phyloP scores from a whole-genome alignment of 768 basidiomycete genomes.

The Psilocybe cyanescens region DNA sequence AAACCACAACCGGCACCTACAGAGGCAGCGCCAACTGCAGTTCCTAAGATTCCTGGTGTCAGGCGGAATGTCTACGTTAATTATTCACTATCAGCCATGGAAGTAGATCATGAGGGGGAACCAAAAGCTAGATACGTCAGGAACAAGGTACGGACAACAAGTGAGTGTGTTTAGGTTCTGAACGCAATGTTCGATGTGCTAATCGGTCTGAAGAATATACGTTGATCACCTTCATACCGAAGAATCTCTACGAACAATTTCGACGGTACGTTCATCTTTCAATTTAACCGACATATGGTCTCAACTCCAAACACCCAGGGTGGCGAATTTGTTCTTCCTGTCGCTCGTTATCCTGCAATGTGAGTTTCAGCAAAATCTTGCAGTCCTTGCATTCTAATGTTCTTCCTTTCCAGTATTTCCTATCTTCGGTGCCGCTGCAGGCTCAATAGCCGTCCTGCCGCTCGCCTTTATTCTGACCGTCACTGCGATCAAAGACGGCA shows the following conservation, averaged over 20 bases:
- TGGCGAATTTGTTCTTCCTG: slow-evolving; percentile 94
- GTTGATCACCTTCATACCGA: slow-evolving; percentile 86
- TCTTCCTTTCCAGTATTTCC: slow-evolving; percentile 67
- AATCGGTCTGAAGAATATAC: slow-evolving; percentile 73
- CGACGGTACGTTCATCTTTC: slow-evolving; percentile 58
- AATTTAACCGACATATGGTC: background rate
- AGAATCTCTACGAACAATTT: slow-evolving; percentile 96
- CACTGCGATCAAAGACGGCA: slow-evolving; percentile 93
- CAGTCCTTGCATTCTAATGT: slow-evolving; percentile 2
- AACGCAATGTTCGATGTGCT: slow-evolving; percentile 9
- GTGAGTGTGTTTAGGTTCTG: slow-evolving; percentile 49
- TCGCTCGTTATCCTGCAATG: slow-evolving; percentile 80
- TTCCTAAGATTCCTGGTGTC: slow-evolving; percentile 48
- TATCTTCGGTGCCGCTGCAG: slow-evolving; percentile 86
- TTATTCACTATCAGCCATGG: slow-evolving; percentile 60
- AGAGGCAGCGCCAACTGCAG: slow-evolving; percentile 24
- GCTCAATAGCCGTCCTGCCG: slow-evolving; percentile 82
- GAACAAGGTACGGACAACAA: slow-evolving; percentile 94
- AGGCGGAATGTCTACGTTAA: slow-evolving; percentile 87
- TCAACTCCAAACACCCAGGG: slow-evolving; percentile 40
- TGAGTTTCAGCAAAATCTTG: slow-evolving; percentile 33
- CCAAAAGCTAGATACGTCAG: slow-evolving; percentile 79
- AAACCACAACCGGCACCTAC: slow-evolving; percentile 39
- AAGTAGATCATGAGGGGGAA: slow-evolving; percentile 75
- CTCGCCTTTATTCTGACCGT: slow-evolving; percentile 85